Conservation (phyloP, 208 protist species). For the Wallacemonas sp. region DNA sequence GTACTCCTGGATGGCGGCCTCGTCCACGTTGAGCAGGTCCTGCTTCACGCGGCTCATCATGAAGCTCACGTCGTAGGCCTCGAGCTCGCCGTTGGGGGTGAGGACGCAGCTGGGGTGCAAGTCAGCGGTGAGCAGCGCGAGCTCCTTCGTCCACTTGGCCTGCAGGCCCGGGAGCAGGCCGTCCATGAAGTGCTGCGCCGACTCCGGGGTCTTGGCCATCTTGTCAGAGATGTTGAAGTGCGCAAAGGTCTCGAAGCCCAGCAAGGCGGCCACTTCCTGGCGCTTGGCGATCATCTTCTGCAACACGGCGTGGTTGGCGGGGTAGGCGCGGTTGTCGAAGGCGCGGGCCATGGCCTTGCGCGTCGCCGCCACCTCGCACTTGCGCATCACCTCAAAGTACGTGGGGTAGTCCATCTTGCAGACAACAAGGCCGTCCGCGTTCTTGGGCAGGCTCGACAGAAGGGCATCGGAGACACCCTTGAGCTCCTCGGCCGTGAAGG, state of each 20-base stretch:
- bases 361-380: conserved; percentile 80
- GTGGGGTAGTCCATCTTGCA: conserved; percentile 89
- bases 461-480: conserved; percentile 64
- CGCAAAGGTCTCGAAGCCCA: conserved; percentile 75
- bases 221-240: conserved; percentile 75
- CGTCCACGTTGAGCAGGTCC: conserved; percentile 78
- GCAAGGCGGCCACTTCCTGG: conserved; percentile 56
- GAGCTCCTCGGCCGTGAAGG: conserved; percentile 54
- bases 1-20: conserved; percentile 86
- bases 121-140: conserved; percentile 62
- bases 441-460: conserved; percentile 41
- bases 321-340: conserved; percentile 79
- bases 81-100: conserved; percentile 47
- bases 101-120: conserved; percentile 74
- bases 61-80: conserved; percentile 80
- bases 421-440: conserved; percentile 42
- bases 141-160: conserved; percentile 72
- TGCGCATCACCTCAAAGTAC: conserved; percentile 85
- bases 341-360: conserved; percentile 51
- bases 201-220: conserved; percentile 80
- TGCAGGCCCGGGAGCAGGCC: conserved; percentile 69
- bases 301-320: conserved; percentile 58
- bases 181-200: conserved; percentile 63
- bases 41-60: conserved; percentile 84
- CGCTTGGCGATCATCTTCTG: conserved; percentile 72